phyloP scores from a whole-genome alignment of 352 stramenopile genomes.

The Pseudoperonospora humuli region DNA sequence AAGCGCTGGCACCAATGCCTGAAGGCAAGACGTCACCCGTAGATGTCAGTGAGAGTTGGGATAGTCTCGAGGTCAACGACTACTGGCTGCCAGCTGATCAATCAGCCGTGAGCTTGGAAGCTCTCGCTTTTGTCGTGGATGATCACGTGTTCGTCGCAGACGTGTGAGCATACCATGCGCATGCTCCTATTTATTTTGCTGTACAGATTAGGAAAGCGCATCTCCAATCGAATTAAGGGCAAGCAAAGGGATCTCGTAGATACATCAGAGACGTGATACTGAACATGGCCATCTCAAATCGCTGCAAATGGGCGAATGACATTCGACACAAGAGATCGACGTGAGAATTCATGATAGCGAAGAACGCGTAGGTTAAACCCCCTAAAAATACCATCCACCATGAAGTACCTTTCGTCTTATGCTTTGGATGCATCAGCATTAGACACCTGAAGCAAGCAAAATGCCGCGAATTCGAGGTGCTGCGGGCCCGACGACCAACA shows the following conservation, averaged over 20 bases:
- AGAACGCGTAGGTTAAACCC: too few species aligned
- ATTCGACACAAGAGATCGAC: too few species aligned
- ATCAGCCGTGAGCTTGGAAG: conserved; percentile 14
- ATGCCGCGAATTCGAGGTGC: conserved; percentile 38
- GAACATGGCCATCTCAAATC: too few species aligned
- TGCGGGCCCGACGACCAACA: conserved; percentile 17
- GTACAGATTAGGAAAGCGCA: conserved; percentile 13
- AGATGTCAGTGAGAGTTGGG: conserved; percentile 30
- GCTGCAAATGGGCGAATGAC: too few species aligned
- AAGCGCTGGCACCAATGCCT: conserved; percentile 9
- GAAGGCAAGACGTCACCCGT: conserved; percentile 32
- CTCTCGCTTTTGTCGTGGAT: conserved; percentile 15
- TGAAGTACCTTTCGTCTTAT: too few species aligned
- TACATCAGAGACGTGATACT: too few species aligned
- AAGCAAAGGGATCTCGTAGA: not conserved
- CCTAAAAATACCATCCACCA: too few species aligned
- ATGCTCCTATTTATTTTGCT: conserved; percentile 25
- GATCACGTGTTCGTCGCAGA: conserved; percentile 28
- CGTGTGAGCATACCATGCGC: conserved; percentile 12
- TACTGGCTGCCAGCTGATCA: conserved; percentile 22
- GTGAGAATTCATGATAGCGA: too few species aligned
- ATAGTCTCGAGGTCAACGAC: conserved; percentile 19
- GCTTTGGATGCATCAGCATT: too few species aligned
- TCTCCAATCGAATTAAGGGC: conserved; percentile 8
- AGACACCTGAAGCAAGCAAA: conserved; percentile 1